phyloP scores from a whole-genome alignment of 2,329 filamentous ascomycete genomes.

The Amauroascus niger region DNA sequence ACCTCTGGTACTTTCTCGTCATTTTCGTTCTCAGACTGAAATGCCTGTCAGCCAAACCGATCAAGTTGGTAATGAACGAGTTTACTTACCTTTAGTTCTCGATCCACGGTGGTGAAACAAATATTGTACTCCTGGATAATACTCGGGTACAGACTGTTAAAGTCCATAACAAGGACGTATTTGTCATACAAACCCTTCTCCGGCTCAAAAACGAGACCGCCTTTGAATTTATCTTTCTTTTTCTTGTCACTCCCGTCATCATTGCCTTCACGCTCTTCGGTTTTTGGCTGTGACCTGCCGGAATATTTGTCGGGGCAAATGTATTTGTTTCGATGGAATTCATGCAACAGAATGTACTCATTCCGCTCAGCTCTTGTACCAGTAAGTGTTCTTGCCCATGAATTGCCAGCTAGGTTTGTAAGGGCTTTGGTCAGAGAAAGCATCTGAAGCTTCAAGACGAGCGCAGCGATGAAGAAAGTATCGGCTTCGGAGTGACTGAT shows the following conservation, averaged over 20 bases:
- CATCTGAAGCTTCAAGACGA: conserved; percentile 83
- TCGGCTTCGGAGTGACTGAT: conserved; percentile 89
- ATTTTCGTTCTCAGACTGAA: conserved; percentile 51
- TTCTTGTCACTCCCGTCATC: conserved; percentile 63
- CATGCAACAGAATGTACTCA: conserved; percentile 96
- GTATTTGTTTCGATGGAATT: conserved; percentile 94
- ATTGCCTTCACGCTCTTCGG: conserved; percentile 62
- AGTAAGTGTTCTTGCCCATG: conserved; percentile 90
- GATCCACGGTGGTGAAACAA: conserved; percentile 94
- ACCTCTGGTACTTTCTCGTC: conserved; percentile 86
- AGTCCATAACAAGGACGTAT: conserved; percentile 98
- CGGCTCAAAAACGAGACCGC: conserved; percentile 94
- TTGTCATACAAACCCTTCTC: conserved; percentile 97
- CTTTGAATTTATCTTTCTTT: conserved; percentile 99
- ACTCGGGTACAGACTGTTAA: conserved; percentile 96
- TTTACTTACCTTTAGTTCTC: conserved; percentile 55
- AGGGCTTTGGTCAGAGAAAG: conserved; percentile 87
- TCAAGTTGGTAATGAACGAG: background rate
- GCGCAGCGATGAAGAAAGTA: conserved; percentile 87
- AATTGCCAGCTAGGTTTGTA: conserved; percentile 94
- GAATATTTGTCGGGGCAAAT: conserved; percentile 93
- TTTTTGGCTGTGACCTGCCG: conserved; percentile 63
- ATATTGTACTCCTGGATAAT: conserved; percentile 99
- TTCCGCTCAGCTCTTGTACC: conserved; percentile 95
- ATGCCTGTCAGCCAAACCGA: conserved; percentile 16